Conservation (phyloP, 208 protist species). For the Phytomonas sp. region DNA sequence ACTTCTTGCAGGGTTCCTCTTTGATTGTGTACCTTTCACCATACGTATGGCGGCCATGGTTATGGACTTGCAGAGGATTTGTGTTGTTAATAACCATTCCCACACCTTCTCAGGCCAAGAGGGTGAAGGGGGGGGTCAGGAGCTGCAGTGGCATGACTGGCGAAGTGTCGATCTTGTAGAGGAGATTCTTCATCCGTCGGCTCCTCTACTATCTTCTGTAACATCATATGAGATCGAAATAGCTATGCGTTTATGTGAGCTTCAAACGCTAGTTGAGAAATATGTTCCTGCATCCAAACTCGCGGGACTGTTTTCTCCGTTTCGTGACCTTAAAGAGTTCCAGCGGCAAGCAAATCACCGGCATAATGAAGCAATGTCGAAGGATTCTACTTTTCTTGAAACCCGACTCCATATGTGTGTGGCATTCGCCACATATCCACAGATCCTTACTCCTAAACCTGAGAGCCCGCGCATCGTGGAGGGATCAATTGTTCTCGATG, state of each 20-base stretch:
- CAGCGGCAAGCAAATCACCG: not conserved
- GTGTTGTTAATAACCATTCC: not conserved
- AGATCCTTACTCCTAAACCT: not conserved
- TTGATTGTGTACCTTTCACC: conserved; percentile 21
- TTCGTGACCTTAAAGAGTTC: not conserved
- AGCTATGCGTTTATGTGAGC: not conserved
- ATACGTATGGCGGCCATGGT: conserved; percentile 20
- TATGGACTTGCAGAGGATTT: conserved; percentile 2
- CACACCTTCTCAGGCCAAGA: not conserved
- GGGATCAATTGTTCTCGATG: not conserved
- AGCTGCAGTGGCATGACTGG: not conserved
- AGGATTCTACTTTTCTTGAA: not conserved
- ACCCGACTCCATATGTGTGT: not conserved
- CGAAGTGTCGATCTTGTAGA: not conserved
- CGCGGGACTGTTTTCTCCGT: not conserved
- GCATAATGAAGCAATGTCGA: not conserved
- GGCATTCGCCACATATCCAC: not conserved
- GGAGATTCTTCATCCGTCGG: not conserved
- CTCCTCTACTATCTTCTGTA: not conserved
- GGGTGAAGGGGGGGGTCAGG: not conserved
- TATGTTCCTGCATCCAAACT: not conserved
- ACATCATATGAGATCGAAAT: not conserved
- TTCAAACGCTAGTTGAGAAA: not conserved
- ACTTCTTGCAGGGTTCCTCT: conserved; percentile 45
- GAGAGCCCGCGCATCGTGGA: not conserved